These are phyloP conservation scores for Cetradonia linearis DNA, from an alignment of 495 filamentous ascomycete genomes.

Conservation along the genomic window DNA sequence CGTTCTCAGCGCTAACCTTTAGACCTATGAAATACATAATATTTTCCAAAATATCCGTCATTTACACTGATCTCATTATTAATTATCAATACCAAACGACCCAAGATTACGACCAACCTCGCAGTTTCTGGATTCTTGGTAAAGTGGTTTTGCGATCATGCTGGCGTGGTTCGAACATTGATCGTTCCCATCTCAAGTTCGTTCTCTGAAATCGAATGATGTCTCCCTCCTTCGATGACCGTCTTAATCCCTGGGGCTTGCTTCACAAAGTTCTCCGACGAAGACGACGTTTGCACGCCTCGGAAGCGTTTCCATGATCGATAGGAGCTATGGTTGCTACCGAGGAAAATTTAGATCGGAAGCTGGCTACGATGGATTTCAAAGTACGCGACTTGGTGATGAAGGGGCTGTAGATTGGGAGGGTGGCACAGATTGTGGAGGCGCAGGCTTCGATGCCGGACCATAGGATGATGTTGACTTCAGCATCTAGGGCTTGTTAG, in stretches of 20 bases:
- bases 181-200: slow-evolving; percentile 9
- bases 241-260: not conserved
- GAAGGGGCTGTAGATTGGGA: slow-evolving; percentile 12
- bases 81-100: not conserved
- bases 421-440: slow-evolving; percentile 20
- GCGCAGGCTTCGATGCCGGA: slow-evolving; percentile 21
- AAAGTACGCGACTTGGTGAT: not conserved
- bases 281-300: not conserved
- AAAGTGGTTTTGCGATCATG: not conserved
- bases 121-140: not conserved
- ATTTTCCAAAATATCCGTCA: not conserved
- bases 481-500: slow-evolving; percentile 5
- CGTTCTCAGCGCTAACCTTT: not conserved
- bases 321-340: not conserved
- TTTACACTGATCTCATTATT: not conserved
- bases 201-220: not conserved
- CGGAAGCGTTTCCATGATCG: not conserved
- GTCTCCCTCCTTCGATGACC: not conserved
- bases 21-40: not conserved
- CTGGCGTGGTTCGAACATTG: not conserved
- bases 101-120: not conserved
- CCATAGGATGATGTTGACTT: slow-evolving; percentile 19
- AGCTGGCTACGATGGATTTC: not conserved
- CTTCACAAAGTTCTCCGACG: slow-evolving; percentile 6
- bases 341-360: slow-evolving; percentile 4